Conservation (phyloP, 2,329 filamentous ascomycete species). For the Aspergillus sp. region DNA sequence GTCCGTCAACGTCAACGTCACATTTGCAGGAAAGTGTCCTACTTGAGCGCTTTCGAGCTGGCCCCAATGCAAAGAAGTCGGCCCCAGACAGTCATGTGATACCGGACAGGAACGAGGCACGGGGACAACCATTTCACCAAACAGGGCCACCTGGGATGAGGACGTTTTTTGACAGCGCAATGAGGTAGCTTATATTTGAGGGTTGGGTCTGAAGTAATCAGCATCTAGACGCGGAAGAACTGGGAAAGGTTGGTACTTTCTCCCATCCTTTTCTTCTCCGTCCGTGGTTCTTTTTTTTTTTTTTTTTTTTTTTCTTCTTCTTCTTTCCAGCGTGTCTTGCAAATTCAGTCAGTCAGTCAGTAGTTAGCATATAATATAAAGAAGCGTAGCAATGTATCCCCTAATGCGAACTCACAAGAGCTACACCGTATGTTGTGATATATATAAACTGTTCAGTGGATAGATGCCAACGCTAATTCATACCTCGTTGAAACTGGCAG, state of each 20-base stretch:
- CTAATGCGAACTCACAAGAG: too few species aligned
- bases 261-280: too few species aligned
- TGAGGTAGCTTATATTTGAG: constrained; percentile 1
- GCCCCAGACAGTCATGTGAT: not conserved
- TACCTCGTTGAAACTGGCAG: too few species aligned
- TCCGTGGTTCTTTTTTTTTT: too few species aligned
- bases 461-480: too few species aligned
- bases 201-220: not conserved
- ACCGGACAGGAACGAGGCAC: not conserved
- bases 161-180: constrained; percentile 12
- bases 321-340: too few species aligned
- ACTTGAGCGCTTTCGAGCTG: constrained; percentile 24
- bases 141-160: constrained; percentile 2
- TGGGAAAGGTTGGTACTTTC: too few species aligned
- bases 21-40: constrained; percentile 25
- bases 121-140: not conserved
- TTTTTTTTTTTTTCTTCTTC: not conserved
- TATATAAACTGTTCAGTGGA: too few species aligned
- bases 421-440: too few species aligned
- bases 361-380: not conserved
- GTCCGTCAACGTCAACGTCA: constrained; percentile 20
- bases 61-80: not conserved
- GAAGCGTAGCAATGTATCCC: not conserved
- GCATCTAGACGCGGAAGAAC: not conserved
- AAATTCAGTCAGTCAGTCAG: not conserved